A percentile compares a stretch with the other conserved stretches of the same genome.
Conservation (phyloP, 257 asterid genomes). For the Nicotiana undulata region DNA sequence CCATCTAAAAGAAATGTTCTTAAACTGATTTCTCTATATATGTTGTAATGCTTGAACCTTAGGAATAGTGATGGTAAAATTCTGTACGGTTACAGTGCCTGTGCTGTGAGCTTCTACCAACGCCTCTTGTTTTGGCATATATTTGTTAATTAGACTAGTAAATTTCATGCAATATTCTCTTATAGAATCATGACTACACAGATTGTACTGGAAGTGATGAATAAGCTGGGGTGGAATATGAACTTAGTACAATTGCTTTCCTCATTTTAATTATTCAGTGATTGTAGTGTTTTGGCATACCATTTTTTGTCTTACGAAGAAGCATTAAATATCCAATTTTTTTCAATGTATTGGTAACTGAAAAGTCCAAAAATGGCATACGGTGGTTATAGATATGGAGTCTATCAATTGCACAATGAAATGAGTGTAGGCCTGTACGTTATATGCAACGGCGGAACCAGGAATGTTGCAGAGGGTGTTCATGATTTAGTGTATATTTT, state of each 20-base stretch:
- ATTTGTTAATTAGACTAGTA: not conserved
- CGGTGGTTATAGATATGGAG: not conserved
- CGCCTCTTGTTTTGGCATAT: not conserved
- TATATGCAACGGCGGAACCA: too few species aligned
- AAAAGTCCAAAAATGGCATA: not conserved
- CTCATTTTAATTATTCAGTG: not conserved
- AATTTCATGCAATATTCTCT: not conserved
- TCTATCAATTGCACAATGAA: not conserved
- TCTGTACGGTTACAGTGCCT: not conserved
- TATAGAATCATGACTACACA: not conserved
- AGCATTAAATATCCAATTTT: not conserved
- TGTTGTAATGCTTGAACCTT: not conserved
- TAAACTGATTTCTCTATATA: not conserved
- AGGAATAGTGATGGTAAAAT: not conserved
- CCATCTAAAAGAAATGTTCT: slow-evolving; percentile 28
- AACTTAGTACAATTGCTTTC: not conserved
- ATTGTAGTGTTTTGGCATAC: not conserved
- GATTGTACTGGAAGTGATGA: not conserved
- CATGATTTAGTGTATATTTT: too few species aligned
- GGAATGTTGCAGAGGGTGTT: too few species aligned
- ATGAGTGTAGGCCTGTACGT: not conserved
- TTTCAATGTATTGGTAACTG: not conserved
- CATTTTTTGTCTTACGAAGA: not conserved
- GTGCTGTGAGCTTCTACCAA: not conserved
- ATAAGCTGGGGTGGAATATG: not conserved